Evolutionary conservation across 805 yeast species (phyloP).

Genomic region (Brettanomyces nanus): DNA sequence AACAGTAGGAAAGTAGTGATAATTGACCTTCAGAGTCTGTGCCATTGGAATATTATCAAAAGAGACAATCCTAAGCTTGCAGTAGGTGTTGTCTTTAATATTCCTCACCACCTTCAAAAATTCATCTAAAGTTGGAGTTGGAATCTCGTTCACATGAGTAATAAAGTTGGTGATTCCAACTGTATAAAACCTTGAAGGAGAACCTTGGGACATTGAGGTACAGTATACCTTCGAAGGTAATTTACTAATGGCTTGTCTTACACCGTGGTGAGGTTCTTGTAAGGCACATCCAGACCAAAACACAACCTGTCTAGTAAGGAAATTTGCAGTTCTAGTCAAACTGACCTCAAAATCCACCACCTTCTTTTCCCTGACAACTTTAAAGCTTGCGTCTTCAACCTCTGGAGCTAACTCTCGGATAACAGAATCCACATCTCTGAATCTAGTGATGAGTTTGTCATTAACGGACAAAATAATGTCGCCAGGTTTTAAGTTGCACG

Average conservation of each 20-base stretch:
- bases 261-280: slow-evolving; percentile 90
- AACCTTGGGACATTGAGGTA: slow-evolving; percentile 65
- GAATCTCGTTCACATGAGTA: slow-evolving; percentile 76
- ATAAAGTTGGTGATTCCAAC: slow-evolving; percentile 75
- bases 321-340: slow-evolving; percentile 49
- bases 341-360: slow-evolving; percentile 55
- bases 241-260: slow-evolving; percentile 69
- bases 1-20: slow-evolving; percentile 78
- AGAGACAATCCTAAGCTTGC: slow-evolving; percentile 71
- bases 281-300: slow-evolving; percentile 79
- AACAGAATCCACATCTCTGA: slow-evolving; percentile 51
- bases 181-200: slow-evolving; percentile 81
- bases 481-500: slow-evolving; percentile 43
- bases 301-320: slow-evolving; percentile 58
- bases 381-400: slow-evolving; percentile 37
- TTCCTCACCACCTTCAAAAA: slow-evolving; percentile 59
- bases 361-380: slow-evolving; percentile 63
- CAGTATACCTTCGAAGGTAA: slow-evolving; percentile 83
- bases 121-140: slow-evolving; percentile 61
- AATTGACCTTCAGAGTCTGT: slow-evolving; percentile 74
- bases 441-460: slow-evolving; percentile 53
- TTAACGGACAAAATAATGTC: slow-evolving; percentile 72
- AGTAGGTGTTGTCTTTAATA: slow-evolving; percentile 74
- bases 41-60: slow-evolving; percentile 87
- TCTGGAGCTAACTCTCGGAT: slow-evolving; percentile 31